These are phyloP conservation scores for Nelumbo lutea DNA, from an alignment of 164 flowering plant species.

Conservation along the genomic window DNA sequence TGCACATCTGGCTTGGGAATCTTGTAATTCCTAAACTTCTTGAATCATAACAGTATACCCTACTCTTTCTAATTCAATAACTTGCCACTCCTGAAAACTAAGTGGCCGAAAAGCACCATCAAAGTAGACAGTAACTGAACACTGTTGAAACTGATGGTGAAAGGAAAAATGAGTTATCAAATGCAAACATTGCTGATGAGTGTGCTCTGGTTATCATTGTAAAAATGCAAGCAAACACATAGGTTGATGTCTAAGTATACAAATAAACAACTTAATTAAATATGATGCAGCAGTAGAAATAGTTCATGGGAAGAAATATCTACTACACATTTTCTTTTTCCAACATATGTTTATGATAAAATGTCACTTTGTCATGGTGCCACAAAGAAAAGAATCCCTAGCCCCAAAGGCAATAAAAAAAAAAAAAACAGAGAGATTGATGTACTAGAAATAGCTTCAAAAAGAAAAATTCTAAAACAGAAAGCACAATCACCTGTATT, in stretches of 20 bases:
- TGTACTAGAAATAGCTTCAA: background rate
- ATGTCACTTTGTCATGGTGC: background rate
- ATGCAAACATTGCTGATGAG: background rate
- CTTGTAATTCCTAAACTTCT: too few relatives aligned
- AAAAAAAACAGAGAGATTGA: background rate
- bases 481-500: constrained; percentile 65
- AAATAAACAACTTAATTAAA: too few relatives aligned
- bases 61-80: too few relatives aligned
- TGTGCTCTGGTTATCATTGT: background rate
- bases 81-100: background rate
- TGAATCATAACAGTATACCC: too few relatives aligned
- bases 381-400: background rate
- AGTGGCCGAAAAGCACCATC: background rate
- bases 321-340: background rate
- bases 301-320: background rate
- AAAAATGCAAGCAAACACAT: background rate
- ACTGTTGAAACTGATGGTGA: background rate
- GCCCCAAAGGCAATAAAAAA: background rate
- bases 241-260: background rate
- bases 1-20: too few relatives aligned
- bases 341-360: background rate
- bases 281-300: too few relatives aligned
- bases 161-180: background rate
- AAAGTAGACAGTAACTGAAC: background rate
- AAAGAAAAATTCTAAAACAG: background rate